Percentiles rank a stretch among this genome's conserved stretches.
phyloP scores from a whole-genome alignment of 2,329 filamentous ascomycete species.

The Epichloe coenophiala region DNA sequence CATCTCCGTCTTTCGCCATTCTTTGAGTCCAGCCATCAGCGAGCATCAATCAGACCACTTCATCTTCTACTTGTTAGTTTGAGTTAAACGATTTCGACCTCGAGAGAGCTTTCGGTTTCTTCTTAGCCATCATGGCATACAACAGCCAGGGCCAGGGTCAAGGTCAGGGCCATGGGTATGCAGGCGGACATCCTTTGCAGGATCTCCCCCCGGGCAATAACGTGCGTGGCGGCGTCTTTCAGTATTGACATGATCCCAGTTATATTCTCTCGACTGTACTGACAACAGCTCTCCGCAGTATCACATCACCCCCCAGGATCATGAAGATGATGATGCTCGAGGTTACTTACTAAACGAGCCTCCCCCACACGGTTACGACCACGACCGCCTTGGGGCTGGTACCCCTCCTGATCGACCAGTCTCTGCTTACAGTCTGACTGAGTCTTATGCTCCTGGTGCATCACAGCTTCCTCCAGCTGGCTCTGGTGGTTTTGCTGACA shows the following conservation, averaged over 20 bases:
- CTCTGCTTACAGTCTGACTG: constrained; percentile 67
- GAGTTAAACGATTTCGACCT: constrained; percentile 7
- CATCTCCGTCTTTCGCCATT: neutral
- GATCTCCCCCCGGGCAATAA: constrained; percentile 50
- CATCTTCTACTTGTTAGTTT: neutral
- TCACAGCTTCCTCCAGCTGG: constrained; percentile 16
- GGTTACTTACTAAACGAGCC: constrained; percentile 42
- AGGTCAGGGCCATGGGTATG: constrained; percentile 38
- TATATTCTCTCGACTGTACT: neutral
- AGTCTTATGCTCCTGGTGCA: constrained; percentile 58
- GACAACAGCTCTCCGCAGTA: constrained; percentile 23
- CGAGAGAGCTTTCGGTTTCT: constrained; percentile 8
- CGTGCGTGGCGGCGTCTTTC: constrained; percentile 31
- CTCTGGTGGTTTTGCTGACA: constrained; percentile 26
- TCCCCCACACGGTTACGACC: constrained; percentile 37
- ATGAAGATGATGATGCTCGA: constrained; percentile 45
- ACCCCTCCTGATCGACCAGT: constrained; percentile 53
- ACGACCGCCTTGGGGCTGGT: constrained; percentile 42
- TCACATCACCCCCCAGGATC: constrained; percentile 44
- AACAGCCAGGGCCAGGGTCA: constrained; percentile 43
- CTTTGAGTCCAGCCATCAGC: neutral
- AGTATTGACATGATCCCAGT: neutral
- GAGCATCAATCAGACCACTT: neutral
- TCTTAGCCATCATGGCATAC: constrained; percentile 38
- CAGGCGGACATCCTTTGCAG: constrained; percentile 48